Evolutionary conservation across 164 flowering plant species (phyloP).

Genomic region (Buxus sempervirens): DNA sequence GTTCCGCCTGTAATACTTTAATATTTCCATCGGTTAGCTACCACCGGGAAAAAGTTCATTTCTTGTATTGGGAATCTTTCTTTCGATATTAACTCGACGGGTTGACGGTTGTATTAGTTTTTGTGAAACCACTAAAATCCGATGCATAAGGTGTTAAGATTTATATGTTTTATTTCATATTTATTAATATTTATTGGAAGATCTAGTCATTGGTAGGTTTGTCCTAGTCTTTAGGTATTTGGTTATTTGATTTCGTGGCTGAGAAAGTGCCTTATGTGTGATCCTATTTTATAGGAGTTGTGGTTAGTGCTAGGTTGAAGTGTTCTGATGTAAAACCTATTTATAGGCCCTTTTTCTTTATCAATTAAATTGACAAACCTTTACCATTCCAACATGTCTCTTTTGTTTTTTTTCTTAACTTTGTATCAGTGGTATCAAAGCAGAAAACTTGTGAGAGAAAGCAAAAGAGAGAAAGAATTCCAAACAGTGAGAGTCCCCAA

Average conservation of each 20-base stretch:
- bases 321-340: too few species aligned
- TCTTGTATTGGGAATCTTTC: too few species aligned
- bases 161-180: not conserved
- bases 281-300: too few species aligned
- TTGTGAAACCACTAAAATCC: too few species aligned
- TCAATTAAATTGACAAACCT: not conserved
- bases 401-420: not conserved
- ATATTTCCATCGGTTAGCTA: too few species aligned
- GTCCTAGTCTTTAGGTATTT: not conserved
- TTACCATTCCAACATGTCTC: not conserved
- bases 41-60: too few species aligned
- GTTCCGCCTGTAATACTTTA: too few species aligned
- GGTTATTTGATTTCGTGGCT: too few species aligned
- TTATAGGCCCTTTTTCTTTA: not conserved
- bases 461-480: not conserved
- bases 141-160: not conserved
- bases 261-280: too few species aligned
- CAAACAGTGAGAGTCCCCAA: constrained; percentile 1
- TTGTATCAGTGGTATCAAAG: constrained; percentile 1
- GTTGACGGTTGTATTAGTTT: too few species aligned
- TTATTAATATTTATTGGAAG: constrained; percentile 2
- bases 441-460: not conserved
- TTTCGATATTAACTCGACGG: too few species aligned
- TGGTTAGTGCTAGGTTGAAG: too few species aligned
- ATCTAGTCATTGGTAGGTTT: constrained; percentile 1